These are phyloP conservation scores for Lycium barbarum DNA, from an alignment of 257 asterid genomes.

Conservation along the genomic window DNA sequence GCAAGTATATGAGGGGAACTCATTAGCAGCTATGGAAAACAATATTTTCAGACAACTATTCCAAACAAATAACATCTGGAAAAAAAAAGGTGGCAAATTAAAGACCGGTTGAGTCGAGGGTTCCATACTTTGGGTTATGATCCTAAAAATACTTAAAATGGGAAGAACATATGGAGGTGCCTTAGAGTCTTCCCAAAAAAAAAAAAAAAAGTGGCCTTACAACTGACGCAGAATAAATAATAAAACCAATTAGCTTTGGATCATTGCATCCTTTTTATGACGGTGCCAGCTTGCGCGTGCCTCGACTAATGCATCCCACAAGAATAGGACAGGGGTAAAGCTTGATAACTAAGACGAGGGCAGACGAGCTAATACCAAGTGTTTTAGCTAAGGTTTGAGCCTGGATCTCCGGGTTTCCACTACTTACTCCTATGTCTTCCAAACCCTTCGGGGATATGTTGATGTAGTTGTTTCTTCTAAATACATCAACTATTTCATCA, in stretches of 20 bases:
- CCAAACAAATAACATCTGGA: neutral
- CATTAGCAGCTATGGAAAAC: neutral
- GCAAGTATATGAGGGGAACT: neutral
- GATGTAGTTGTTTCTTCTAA: neutral
- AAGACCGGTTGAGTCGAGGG: neutral
- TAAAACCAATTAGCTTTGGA: neutral
- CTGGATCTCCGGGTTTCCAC: neutral
- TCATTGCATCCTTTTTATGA: neutral
- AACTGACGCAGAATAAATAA: neutral
- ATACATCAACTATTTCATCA: neutral
- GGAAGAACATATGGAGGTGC: neutral
- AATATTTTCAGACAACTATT: neutral
- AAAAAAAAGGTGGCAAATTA: neutral
- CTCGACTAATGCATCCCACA: neutral
- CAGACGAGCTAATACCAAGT: neutral
- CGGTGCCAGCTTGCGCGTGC: neutral
- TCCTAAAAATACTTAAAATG: neutral
- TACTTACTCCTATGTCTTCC: neutral
- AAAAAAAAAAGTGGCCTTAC: neutral
- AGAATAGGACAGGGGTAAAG: neutral
- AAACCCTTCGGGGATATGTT: neutral
- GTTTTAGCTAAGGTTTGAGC: neutral
- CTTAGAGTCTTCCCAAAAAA: neutral
- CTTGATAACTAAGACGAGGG: conserved; percentile 3
- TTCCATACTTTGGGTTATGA: neutral